Base-by-base conservation (phyloP, 2,329 filamentous ascomycete genomes). In the Fusarium concolor region DNA sequence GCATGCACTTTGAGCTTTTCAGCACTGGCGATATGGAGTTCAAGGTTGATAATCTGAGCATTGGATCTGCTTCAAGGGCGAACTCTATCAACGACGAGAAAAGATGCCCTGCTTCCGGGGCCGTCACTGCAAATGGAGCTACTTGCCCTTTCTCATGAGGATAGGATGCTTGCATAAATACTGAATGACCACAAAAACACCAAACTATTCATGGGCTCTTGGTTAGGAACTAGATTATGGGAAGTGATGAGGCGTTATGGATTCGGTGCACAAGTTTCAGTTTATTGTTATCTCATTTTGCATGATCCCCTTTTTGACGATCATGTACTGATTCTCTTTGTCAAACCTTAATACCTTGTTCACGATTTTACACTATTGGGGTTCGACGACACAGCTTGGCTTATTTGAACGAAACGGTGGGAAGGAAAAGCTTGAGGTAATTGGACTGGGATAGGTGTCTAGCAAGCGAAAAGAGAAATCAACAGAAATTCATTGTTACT, bases 1-100 rank as follows among this genome's bases (percentile, higher is more conserved):
- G 82, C 41, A 76, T 85, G 70, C 80, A 82, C 62, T 81, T 80
- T 49, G 83, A 85, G 72, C 74, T 83, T 14, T 84, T 86, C 72
- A 79, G 83, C 57, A 81, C 82, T 17, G 79, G 83, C 2, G 82
- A 83, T 33, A 73, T 81, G 73, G 77, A 79, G 67, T 76, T 77
- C 62, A 76, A 79, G 71, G 71, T 76, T 9, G 74, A 76, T 33
- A 72, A 51, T 10, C 43, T 76, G 62, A 76, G 74, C 62, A 74
- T 76, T 55, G 60, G 66, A 43, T 74, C 71, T 26, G 39, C 62
- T 37, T 70, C 67, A 33, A 70, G 55, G 41, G 53, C 56, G 15
- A 39, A n/a, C 18, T 55, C 59, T 43, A 43, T 71, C 64, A 11
- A 56, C 37, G 22, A 31, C 5, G 67, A 71, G 52, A 46, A 49